phyloP scores from a whole-genome alignment of 495 filamentous ascomycete genomes.

The Penicillium salamii region DNA sequence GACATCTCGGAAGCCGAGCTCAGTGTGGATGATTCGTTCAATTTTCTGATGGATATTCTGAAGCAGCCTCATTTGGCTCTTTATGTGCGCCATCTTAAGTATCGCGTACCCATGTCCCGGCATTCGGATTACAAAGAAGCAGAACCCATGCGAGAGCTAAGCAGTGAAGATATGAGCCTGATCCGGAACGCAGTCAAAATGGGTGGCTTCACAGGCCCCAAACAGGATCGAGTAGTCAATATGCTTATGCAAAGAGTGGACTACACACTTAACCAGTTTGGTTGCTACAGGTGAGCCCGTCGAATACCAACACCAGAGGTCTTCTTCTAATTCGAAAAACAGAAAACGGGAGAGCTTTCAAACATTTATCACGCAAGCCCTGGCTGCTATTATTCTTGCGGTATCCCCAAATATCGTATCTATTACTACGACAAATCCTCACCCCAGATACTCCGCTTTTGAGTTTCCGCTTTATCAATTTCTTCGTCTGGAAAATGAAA shows the following conservation, averaged over 20 bases:
- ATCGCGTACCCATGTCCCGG: no score
- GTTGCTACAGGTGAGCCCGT: not conserved
- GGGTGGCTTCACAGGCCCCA: slow-evolving; percentile 13
- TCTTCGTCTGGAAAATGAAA: slow-evolving; percentile 10
- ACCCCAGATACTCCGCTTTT: not conserved
- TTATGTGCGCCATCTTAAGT: slow-evolving; percentile 1
- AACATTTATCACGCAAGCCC: slow-evolving; percentile 21
- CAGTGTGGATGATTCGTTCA: slow-evolving; percentile 11
- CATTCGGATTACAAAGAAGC: not conserved
- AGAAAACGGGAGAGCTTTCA: not conserved
- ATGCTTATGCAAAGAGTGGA: slow-evolving; percentile 19
- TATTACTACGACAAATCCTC: slow-evolving; percentile 12
- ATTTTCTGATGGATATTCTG: slow-evolving; percentile 2
- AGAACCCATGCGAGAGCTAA: slow-evolving; percentile 7
- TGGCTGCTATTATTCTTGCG: slow-evolving; percentile 22
- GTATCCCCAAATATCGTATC: slow-evolving; percentile 26
- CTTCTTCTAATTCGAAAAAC: not conserved
- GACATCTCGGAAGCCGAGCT: slow-evolving; percentile 6
- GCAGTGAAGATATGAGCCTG: slow-evolving; percentile 12
- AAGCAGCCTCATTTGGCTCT: not conserved
- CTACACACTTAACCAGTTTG: not conserved
- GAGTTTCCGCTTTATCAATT: slow-evolving; percentile 17
- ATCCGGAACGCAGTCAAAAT: slow-evolving; percentile 12
- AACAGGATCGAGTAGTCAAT: slow-evolving; percentile 17
- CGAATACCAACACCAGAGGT: not conserved